Evolutionary conservation across 2,329 filamentous ascomycete species (phyloP).

Genomic region (Colletotrichum sojae): DNA sequence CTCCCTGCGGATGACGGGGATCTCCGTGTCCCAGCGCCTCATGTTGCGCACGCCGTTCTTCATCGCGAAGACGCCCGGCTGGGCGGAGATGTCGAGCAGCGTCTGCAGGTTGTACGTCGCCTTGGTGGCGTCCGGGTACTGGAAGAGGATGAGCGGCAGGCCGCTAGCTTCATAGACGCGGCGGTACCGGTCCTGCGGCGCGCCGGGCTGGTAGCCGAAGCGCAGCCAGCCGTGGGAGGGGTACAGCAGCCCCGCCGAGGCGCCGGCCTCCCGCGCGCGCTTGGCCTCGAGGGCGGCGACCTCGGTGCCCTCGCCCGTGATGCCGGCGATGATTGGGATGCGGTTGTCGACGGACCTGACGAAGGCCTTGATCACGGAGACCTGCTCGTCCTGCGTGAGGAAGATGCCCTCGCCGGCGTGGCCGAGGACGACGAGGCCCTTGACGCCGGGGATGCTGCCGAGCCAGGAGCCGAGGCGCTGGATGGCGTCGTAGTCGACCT

Average conservation of each 20-base stretch:
- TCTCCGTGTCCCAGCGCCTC: slow-evolving; percentile 70
- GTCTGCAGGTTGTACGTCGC: slow-evolving; percentile 66
- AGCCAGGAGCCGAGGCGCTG: slow-evolving; percentile 68
- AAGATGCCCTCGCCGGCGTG: slow-evolving; percentile 69
- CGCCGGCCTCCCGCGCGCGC: slow-evolving; percentile 65
- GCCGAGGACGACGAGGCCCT: slow-evolving; percentile 67
- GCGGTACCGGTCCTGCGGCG: slow-evolving; percentile 66
- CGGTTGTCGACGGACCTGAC: slow-evolving; percentile 65
- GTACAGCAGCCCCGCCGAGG: slow-evolving; percentile 65
- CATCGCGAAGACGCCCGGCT: slow-evolving; percentile 68
- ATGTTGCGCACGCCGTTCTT: slow-evolving; percentile 71
- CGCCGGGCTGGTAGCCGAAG: slow-evolving; percentile 68
- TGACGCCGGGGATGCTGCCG: slow-evolving; percentile 64
- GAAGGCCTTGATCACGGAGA: slow-evolving; percentile 65
- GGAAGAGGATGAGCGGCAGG: slow-evolving; percentile 66
- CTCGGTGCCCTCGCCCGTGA: slow-evolving; percentile 67
- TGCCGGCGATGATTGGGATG: slow-evolving; percentile 66
- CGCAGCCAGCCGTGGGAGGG: slow-evolving; percentile 68
- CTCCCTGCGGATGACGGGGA: slow-evolving; percentile 64
- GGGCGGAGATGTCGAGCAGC: slow-evolving; percentile 66
- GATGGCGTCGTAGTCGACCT: slow-evolving; percentile 66
- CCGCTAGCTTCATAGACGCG: slow-evolving; percentile 63
- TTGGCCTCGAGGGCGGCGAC: slow-evolving; percentile 66
- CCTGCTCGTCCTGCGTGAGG: slow-evolving; percentile 64
- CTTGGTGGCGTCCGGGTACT: slow-evolving; percentile 68